Base-by-base conservation (phyloP, 352 stramenopile species). In the Salisapilia sapeloensis region DNA sequence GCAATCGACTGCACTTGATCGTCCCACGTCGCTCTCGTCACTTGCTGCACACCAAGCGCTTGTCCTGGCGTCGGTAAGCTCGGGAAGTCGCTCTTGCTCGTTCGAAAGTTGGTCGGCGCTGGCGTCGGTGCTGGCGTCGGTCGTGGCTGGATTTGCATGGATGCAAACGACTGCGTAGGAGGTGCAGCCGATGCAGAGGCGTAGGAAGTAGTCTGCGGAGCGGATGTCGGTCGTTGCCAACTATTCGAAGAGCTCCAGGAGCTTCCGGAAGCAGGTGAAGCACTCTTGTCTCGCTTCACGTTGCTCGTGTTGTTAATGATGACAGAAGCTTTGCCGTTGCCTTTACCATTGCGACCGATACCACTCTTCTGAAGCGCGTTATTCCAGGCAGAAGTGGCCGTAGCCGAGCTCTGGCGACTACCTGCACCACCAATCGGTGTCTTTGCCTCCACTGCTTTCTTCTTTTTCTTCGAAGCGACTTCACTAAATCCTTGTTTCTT, bases 1-100 rank as follows among this genome's bases (percentile, higher is more conserved):
- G 61, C 71, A 31, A 86, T 83, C 7, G 53, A 29, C 33, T 83
- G 71, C 16, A 82, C 46, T 24, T 81, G 64, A 24, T 86, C 66
- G 36, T 86, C 64, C 71, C 71, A 86, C 9, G 71, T 86, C 21
- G 71, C 66, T n/a, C 71, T 56, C 1, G 71, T 86, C 34, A 82
- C 75, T 1, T 69, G 46, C 37, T 83, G 63, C 36, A 86, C 59
- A 19, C 75, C 75, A 2, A 82, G 19, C 6, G 64, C 50, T 15
- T 64, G 60, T 7, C 35, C 40, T 4, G 65, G 58, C 39, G 60
- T 64, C 8, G 75, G 75, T 6, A 90, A 47, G 1, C 72, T 66
- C 1, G 75, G 75, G 33, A 90, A 90, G 23, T 90, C 75, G 48
- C 50, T 81, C 41, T 71, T 80, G 18, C 38, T 50, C n/a, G 39